phyloP scores from a whole-genome alignment of 257 asterid genomes.

The Salvia rosmarinus region DNA sequence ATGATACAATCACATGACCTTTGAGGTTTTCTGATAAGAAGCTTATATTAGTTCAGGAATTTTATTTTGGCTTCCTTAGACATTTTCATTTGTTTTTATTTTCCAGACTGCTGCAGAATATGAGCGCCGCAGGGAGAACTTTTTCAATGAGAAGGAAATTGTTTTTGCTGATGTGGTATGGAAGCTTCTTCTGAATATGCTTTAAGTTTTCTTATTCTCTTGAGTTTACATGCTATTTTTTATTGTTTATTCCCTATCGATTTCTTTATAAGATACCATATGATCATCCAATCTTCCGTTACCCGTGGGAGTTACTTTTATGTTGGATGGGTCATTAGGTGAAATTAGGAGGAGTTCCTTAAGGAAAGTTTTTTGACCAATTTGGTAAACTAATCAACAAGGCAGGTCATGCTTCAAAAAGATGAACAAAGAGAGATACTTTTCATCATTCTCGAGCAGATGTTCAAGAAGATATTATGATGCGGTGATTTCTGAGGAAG shows the following conservation, averaged over 20 bases:
- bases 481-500: no score
- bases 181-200: background rate
- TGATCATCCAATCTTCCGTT: background rate
- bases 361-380: no score
- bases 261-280: background rate
- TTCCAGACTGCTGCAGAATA: constrained; percentile 84
- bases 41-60: background rate
- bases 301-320: background rate
- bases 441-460: no score
- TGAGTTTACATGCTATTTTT: background rate
- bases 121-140: constrained; percentile 71
- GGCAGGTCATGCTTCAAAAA: no score
- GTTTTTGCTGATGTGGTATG: constrained; percentile 81
- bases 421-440: no score
- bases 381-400: no score
- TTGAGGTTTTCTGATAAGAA: background rate
- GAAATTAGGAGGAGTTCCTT: no score
- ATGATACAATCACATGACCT: background rate
- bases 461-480: no score
- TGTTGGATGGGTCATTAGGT: background rate
- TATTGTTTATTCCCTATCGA: background rate
- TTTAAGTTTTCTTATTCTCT: background rate
- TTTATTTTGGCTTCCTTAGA: constrained; percentile 1
- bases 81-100: constrained; percentile 21
- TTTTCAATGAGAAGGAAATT: constrained; percentile 78